phyloP scores from a whole-genome alignment of 2,329 filamentous ascomycete species.

The Pleoardoris graminearum region DNA sequence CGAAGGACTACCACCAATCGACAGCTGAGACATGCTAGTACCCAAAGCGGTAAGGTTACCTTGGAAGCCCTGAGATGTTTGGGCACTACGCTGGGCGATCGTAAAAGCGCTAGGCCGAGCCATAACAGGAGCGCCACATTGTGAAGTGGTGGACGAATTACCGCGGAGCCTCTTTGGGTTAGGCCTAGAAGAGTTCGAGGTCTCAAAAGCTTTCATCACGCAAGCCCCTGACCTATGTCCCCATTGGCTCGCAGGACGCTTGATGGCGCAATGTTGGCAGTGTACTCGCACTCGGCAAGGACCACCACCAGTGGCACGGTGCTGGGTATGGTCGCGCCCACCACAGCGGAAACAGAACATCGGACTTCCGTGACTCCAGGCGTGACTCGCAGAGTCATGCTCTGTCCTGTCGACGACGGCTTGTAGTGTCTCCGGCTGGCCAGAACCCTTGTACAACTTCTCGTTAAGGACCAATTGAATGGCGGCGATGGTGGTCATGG shows the following conservation, averaged over 20 bases:
- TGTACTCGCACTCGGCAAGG: not conserved
- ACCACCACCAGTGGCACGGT: not conserved
- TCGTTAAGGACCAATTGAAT: conserved; percentile 17
- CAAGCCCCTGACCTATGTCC: not conserved
- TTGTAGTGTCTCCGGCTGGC: not conserved
- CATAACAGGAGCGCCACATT: not conserved
- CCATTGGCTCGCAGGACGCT: not conserved
- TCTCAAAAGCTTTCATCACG: not conserved
- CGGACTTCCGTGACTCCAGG: not conserved
- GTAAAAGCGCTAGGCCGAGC: too few species aligned
- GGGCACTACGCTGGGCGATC: too few species aligned
- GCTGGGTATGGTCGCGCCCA: not conserved
- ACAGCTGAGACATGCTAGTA: not conserved
- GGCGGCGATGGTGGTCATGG: conserved; percentile 28
- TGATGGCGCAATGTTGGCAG: not conserved
- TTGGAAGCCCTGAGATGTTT: too few species aligned
- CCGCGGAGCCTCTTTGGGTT: not conserved
- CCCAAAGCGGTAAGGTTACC: not conserved
- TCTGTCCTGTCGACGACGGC: not conserved
- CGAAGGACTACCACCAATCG: not conserved
- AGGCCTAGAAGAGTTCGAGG: not conserved
- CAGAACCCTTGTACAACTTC: not conserved
- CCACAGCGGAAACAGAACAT: not conserved
- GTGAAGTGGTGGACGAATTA: too few species aligned
- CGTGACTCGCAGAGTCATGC: not conserved